A percentile compares a stretch with the other conserved stretches of the same genome.
Conservation (phyloP, 2,329 filamentous ascomycete species). For the Amesomyces nigricolor region DNA sequence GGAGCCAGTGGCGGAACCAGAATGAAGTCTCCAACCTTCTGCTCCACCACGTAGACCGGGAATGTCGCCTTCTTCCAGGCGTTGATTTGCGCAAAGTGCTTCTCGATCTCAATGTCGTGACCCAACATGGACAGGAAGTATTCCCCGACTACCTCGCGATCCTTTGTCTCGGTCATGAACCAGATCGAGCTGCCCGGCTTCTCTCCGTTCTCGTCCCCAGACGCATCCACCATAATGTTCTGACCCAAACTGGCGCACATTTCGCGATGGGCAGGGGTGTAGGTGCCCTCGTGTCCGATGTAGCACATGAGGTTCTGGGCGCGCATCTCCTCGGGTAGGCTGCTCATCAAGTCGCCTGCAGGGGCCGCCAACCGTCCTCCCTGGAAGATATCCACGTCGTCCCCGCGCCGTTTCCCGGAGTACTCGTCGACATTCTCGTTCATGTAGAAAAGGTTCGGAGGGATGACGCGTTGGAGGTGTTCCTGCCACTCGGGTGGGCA, state of each 20-base stretch:
- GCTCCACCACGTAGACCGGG: conserved; percentile 86
- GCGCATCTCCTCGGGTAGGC: conserved; percentile 76
- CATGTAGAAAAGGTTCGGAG: conserved; percentile 79
- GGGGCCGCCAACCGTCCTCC: conserved; percentile 54
- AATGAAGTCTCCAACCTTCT: conserved; percentile 85
- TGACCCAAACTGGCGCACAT: conserved; percentile 97
- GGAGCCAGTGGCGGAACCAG: conserved; percentile 87
- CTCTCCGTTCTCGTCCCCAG: conserved; percentile 64
- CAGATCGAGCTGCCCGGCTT: conserved; percentile 86
- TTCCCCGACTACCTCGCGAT: conserved; percentile 82
- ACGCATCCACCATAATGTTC: conserved; percentile 97
- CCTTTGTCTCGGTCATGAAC: conserved; percentile 98
- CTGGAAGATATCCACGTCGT: conserved; percentile 38
- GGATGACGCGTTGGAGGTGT: conserved; percentile 70
- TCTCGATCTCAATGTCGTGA: conserved; percentile 94
- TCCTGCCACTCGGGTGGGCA: conserved; percentile 84
- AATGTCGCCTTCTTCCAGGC: conserved; percentile 95
- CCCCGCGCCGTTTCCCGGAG: conserved; percentile 23
- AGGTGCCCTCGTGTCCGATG: conserved; percentile 94
- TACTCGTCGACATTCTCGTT: conserved; percentile 65
- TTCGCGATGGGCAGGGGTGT: conserved; percentile 89
- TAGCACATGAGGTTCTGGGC: conserved; percentile 98
- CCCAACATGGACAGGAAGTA: conserved; percentile 91
- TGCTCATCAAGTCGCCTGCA: conserved; percentile 92
- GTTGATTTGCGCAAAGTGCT: conserved; percentile 91